A percentile compares a stretch with the other conserved stretches of the same genome.
Evolutionary conservation across 306 rosid genomes (phyloP).

Genomic region (Geum urbanum): DNA sequence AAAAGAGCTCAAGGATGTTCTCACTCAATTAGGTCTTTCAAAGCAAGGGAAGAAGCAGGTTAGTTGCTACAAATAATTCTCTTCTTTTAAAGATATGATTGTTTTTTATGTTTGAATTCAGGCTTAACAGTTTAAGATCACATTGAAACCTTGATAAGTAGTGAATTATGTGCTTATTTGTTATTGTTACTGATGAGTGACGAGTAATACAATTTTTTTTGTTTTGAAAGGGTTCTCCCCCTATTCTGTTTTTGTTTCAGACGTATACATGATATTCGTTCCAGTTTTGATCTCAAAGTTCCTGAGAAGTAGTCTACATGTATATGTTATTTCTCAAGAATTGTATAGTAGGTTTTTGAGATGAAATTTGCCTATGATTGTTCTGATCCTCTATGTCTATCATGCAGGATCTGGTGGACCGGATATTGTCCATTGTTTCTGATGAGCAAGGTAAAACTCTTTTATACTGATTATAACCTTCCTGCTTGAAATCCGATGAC

Average conservation of each 20-base stretch:
- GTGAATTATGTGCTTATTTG: background rate
- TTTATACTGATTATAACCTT: constrained; percentile 2
- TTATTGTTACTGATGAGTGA: background rate
- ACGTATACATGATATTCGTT: too few species aligned
- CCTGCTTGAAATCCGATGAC: background rate
- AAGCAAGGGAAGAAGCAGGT: constrained; percentile 99
- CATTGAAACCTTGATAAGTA: constrained; percentile 4
- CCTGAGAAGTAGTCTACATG: background rate
- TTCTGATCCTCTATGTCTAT: constrained; percentile 23
- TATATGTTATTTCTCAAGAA: too few species aligned
- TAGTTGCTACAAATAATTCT: constrained; percentile 27
- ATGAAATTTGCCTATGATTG: background rate
- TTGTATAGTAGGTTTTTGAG: constrained; percentile 10
- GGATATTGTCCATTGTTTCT: constrained; percentile 67
- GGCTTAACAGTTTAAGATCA: background rate
- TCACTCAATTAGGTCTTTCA: constrained; percentile 76
- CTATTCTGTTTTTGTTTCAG: too few species aligned
- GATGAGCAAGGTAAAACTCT: constrained; percentile 72
- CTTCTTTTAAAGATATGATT: background rate
- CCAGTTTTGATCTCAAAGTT: background rate
- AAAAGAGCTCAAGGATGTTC: constrained; percentile 94
- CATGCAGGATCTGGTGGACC: constrained; percentile 81
- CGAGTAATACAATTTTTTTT: too few species aligned
- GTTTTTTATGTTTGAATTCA: background rate
- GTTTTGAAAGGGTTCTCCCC: too few species aligned